Evolutionary conservation across 108 stramenopile species (phyloP).

Genomic region (Cyclotella kingstonii): DNA sequence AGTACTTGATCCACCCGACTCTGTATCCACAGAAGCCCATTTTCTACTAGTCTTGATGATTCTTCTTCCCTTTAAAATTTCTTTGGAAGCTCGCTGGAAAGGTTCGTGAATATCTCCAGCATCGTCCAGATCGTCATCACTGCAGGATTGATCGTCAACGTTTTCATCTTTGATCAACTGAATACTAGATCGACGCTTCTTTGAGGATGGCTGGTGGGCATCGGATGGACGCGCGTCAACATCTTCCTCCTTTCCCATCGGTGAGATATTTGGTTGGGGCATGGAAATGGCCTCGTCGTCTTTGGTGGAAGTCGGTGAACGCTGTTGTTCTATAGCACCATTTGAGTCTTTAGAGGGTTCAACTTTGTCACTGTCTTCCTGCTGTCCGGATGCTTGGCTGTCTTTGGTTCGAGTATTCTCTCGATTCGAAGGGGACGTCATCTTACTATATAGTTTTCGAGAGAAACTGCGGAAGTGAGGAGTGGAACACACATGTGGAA

Average conservation of each 20-base stretch:
- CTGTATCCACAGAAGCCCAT: slow-evolving; percentile 15
- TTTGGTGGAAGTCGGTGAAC: neutral
- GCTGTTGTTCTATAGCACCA: no score
- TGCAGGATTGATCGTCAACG: neutral
- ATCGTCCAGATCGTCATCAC: slow-evolving; percentile 31
- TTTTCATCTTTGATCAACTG: slow-evolving; percentile 34
- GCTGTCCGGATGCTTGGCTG: no score
- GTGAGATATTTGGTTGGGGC: no score
- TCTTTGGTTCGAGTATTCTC: no score
- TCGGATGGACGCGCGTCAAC: neutral
- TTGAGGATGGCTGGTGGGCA: slow-evolving; percentile 10
- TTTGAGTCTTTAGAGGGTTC: no score
- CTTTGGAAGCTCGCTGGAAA: slow-evolving; percentile 30
- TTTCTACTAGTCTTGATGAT: slow-evolving; percentile 29
- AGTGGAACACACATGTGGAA: no score
- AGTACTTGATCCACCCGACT: neutral
- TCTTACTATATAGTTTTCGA: no score
- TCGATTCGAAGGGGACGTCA: no score
- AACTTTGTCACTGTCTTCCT: no score
- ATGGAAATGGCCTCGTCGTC: neutral
- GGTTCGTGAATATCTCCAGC: slow-evolving; percentile 41
- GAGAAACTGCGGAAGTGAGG: no score
- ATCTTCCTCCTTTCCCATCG: no score
- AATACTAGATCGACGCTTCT: slow-evolving; percentile 35
- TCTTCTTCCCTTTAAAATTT: slow-evolving; percentile 29